Evolutionary conservation across 495 filamentous ascomycete species (phyloP).

Genomic region (Sporormia fimetaria): DNA sequence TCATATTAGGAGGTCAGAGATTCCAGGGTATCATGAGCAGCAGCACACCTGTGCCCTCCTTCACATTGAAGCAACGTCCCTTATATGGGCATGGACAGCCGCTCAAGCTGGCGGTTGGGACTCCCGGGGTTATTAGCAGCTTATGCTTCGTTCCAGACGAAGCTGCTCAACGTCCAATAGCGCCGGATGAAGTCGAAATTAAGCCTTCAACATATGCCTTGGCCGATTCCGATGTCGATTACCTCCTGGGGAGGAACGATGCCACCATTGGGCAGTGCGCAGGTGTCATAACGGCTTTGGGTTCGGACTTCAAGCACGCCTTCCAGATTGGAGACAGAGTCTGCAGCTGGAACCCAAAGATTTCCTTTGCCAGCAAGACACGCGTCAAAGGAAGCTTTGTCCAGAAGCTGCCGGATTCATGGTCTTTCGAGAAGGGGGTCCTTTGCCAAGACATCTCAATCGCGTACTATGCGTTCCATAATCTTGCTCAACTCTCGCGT

Average conservation of each 20-base stretch:
- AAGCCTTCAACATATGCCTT: too few relatives aligned
- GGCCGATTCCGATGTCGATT: too few relatives aligned
- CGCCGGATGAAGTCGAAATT: too few relatives aligned
- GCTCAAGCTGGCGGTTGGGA: too few relatives aligned
- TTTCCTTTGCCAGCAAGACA: not conserved
- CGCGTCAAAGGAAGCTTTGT: not conserved
- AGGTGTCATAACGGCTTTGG: conserved; percentile 32
- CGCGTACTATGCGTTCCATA: conserved; percentile 22
- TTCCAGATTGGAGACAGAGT: conserved; percentile 24
- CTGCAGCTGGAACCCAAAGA: conserved; percentile 1
- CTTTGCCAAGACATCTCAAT: not conserved
- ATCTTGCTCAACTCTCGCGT: conserved; percentile 21
- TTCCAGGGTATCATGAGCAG: too few relatives aligned
- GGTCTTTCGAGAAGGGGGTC: not conserved
- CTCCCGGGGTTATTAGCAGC: too few relatives aligned
- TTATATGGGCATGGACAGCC: too few relatives aligned
- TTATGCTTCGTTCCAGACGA: too few relatives aligned
- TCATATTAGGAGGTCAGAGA: too few relatives aligned
- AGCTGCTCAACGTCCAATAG: too few relatives aligned
- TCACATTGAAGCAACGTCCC: too few relatives aligned
- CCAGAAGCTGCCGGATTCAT: not conserved
- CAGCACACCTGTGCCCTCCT: too few relatives aligned
- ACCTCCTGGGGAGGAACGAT: conserved; percentile 2
- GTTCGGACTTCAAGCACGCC: conserved; percentile 12
- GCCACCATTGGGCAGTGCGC: conserved; percentile 28